Conservation (phyloP, 2,329 filamentous ascomycete species). For the Elsinoe fawcettii region DNA sequence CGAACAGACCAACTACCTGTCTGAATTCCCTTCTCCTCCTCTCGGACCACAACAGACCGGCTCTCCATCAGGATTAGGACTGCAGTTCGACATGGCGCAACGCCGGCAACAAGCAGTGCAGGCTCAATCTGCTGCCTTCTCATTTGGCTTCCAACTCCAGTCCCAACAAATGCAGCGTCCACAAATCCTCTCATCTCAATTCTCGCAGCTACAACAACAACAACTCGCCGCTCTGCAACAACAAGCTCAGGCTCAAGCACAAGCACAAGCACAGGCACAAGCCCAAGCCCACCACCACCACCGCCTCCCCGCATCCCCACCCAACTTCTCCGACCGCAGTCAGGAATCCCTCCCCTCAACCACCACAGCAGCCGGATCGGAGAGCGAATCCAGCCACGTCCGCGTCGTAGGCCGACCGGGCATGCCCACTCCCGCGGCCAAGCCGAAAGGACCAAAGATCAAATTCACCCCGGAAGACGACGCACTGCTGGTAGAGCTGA, state of each 20-base stretch:
- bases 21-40: neutral
- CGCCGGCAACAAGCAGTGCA: conserved; percentile 18
- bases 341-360: conserved; percentile 41
- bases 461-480: conserved; percentile 94
- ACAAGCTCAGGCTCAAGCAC: conserved; percentile 21
- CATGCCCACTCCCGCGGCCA: conserved; percentile 75
- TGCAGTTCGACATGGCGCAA: conserved; percentile 7
- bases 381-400: conserved; percentile 53
- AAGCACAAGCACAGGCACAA: conserved; percentile 23
- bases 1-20: neutral
- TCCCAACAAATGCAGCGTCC: conserved; percentile 27
- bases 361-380: conserved; percentile 27
- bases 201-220: conserved; percentile 18
- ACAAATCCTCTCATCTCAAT: conserved; percentile 14
- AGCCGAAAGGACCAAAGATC: conserved; percentile 78
- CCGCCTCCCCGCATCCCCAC: conserved; percentile 64
- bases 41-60: neutral
- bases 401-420: conserved; percentile 79
- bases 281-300: conserved; percentile 66
- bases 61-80: neutral
- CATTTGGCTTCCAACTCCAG: conserved; percentile 24
- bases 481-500: conserved; percentile 76
- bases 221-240: conserved; percentile 17
- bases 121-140: conserved; percentile 28
- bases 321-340: conserved; percentile 52